Evolutionary conservation across 1,284 basidiomycete species (phyloP).

Genomic region (Anthracocystis walkeri): DNA sequence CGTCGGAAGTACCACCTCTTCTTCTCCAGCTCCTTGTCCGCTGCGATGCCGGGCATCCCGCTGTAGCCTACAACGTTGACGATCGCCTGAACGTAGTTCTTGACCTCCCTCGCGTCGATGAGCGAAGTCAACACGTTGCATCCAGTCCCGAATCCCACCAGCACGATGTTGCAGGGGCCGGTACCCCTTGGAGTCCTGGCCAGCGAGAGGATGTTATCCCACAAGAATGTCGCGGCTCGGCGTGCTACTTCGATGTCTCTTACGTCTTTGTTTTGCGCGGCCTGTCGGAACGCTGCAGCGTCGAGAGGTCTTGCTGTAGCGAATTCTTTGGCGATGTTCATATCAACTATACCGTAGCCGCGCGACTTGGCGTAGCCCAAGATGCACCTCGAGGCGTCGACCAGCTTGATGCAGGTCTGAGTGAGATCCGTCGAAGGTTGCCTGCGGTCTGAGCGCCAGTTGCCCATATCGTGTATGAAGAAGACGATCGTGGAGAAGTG

Average conservation of each 20-base stretch:
- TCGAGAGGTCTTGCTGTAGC: constrained; percentile 57
- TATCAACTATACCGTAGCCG: constrained; percentile 82
- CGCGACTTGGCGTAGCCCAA: constrained; percentile 80
- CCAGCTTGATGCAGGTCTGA: constrained; percentile 43
- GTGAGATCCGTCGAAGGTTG: not conserved
- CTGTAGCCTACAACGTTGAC: constrained; percentile 54
- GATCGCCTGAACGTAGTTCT: constrained; percentile 43
- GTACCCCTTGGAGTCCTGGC: not conserved
- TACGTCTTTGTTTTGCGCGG: not conserved
- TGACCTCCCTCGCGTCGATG: constrained; percentile 73
- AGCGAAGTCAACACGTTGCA: constrained; percentile 81
- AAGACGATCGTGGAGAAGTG: constrained; percentile 49
- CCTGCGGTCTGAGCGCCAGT: constrained; percentile 37
- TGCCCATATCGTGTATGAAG: constrained; percentile 63
- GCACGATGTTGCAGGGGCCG: constrained; percentile 76
- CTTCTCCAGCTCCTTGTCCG: constrained; percentile 1
- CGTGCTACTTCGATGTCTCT: not conserved
- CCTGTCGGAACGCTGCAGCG: not conserved
- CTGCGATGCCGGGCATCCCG: constrained; percentile 35
- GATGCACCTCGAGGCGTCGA: constrained; percentile 85
- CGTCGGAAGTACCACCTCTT: constrained; percentile 46
- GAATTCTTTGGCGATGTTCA: constrained; percentile 84
- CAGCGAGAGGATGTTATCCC: constrained; percentile 94
- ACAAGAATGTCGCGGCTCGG: constrained; percentile 75
- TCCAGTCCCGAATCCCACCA: constrained; percentile 88